Evolutionary conservation across 306 rosid genomes (phyloP), one percentile per base, ranked within the genome.

Genomic region (Quercus ilex): DNA sequence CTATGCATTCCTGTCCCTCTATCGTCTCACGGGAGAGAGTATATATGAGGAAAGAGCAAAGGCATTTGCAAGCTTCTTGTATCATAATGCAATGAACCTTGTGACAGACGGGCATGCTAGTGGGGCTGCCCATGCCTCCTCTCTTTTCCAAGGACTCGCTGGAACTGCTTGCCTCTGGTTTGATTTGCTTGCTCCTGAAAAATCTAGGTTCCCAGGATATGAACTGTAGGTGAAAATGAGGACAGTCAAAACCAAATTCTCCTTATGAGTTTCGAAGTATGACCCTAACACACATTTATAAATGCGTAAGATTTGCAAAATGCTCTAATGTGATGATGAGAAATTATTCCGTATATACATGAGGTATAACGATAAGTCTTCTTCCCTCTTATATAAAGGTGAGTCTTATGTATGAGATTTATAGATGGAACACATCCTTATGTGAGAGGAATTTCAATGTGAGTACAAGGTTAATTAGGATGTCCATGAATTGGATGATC

Each of bases 121-220:
- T 28, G 75, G 77, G 13, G 82, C 73, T 18, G 85, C 71, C 30
- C 79, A 74, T 85, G 84, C 74, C 8, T 89, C 85, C 73, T 94
- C 98, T 41, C 97, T 94, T 14, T 92, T 92, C 76, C 93, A 89
- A 49, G 98, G 98, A 59, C 92, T 92, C 14, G 97, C 94, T 23
- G 98, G 98, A 23, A 81, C 85, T 3, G 89, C 93, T 41, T 91
- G 98, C 82, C 92, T 94, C 68, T 91, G 94, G 97, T 92, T 92
- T 80, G 97, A 94, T 85, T 70, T 92, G 76, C 80, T 89, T 57
- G 78, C 83, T 25, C 94, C 91, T 1, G 56, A 87, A n/a, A 84
- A 81, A 56, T 88, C 98, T 21, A 87, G 87, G 77, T 94, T 94
- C 75, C 98, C 97, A 1, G 94, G 97, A 28, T 92, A 91, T 78